A percentile compares a stretch with the other conserved stretches of the same genome.
Conservation (phyloP, 495 filamentous ascomycete species). For the Articulospora tetracladia region DNA sequence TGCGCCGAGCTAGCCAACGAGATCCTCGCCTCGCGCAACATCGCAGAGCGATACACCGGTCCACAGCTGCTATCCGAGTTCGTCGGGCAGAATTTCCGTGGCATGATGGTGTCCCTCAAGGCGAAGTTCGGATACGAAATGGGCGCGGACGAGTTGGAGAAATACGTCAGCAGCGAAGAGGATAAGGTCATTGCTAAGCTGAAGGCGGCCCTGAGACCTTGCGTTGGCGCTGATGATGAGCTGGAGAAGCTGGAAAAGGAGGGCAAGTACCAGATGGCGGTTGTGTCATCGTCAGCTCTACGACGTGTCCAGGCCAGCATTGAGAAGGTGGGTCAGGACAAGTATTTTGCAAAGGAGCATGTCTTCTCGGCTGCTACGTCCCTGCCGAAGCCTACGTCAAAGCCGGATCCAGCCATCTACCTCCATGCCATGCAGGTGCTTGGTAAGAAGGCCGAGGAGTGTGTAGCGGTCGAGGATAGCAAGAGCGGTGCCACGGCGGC, state of each 20-base stretch:
- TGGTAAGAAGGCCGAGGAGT: constrained; percentile 70
- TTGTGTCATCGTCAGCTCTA: constrained; percentile 78
- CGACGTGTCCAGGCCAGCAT: constrained; percentile 75
- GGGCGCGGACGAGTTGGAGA: constrained; percentile 61
- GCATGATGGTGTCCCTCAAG: constrained; percentile 76
- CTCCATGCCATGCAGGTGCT: constrained; percentile 72
- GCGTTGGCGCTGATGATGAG: constrained; percentile 66
- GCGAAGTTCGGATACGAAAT: constrained; percentile 73
- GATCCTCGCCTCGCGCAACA: constrained; percentile 65
- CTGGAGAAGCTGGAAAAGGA: constrained; percentile 59
- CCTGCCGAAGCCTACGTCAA: constrained; percentile 73
- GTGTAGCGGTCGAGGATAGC: constrained; percentile 85
- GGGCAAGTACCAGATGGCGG: constrained; percentile 71
- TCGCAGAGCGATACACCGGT: constrained; percentile 73
- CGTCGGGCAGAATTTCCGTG: constrained; percentile 94
- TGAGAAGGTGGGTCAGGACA: constrained; percentile 74
- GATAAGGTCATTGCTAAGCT: constrained; percentile 83
- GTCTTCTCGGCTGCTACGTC: constrained; percentile 84
- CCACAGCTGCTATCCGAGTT: constrained; percentile 79
- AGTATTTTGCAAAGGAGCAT: constrained; percentile 70
- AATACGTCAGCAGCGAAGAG: constrained; percentile 76
- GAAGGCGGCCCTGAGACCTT: constrained; percentile 56
- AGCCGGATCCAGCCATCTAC: constrained; percentile 94
- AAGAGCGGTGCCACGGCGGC: constrained; percentile 80
- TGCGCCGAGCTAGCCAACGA: constrained; percentile 92